Evolutionary conservation across 306 rosid genomes (phyloP), one percentile per base, ranked within the genome.

Genomic region (Quercus glauca): DNA sequence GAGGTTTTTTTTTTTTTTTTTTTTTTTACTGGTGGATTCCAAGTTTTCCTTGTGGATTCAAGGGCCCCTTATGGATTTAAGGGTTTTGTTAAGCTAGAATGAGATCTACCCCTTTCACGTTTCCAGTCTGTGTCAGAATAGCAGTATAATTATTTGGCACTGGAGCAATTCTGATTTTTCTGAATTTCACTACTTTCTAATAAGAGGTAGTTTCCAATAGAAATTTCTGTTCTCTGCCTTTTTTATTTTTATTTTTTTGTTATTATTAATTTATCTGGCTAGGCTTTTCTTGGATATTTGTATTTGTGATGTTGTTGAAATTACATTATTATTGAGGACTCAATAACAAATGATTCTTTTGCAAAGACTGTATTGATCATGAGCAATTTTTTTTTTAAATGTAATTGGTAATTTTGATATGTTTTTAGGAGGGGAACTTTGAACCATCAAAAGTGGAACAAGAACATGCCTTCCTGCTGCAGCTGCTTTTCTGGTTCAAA

Each of bases 401-500:
- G 68, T 84, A 15, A 74, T 79, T 58, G 19, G 19, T 63, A 61
- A 76, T 74, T 83, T 71, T 82, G 86, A 76, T 81, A 18, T 79
- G 69, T 77, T 67, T 86, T 74, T 83, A 94, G 99, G 97, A 92
- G 85, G 99, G 99, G 61, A 90, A 91, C 79, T 87, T 80, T 74
- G 79, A 76, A 73, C 97, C 99, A 37, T 85, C 94, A 73, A 91
- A 91, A 86, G 67, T 59, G 35, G 91, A 92, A 85, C 84, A 76
- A 72, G 97, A 91, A 77, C 95, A 91, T 52, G 91, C 95, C 81
- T 94, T 94, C 86, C 90, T 94, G 73, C 88, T 91, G 88, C 97
- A 92, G 87, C 91, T 94, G 79, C 95, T 94, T 83, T 94, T 87
- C 90, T 94, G 99, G 97, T 94, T 92, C 92, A 94, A 92, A 71